Percentiles rank a stretch among this genome's conserved stretches.
These are phyloP conservation scores for Diplodia seriata DNA, from an alignment of 2,329 filamentous ascomycete species.

Conservation along the genomic window DNA sequence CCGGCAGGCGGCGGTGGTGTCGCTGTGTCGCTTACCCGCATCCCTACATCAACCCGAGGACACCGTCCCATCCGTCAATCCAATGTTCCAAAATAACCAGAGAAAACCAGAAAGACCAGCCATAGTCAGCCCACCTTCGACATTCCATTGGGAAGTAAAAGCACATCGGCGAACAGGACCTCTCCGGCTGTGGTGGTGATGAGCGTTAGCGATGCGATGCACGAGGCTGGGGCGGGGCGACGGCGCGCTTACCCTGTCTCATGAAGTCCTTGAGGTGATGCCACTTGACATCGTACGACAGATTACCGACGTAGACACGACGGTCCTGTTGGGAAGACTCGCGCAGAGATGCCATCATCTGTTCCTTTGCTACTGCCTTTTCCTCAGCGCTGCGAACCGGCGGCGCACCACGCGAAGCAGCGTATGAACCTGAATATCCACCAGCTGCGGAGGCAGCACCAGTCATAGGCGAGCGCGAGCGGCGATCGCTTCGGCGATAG, in stretches of 20 bases:
- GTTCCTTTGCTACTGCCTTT: constrained; percentile 80
- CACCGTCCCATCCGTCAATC: constrained; percentile 97
- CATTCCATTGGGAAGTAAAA: constrained; percentile 99
- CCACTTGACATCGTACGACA: constrained; percentile 99
- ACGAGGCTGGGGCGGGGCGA: constrained; percentile 36
- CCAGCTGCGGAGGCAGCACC: constrained; percentile 70
- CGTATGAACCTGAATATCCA: constrained; percentile 68
- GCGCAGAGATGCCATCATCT: constrained; percentile 94
- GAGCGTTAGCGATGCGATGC: constrained; percentile 46
- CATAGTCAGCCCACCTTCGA: constrained; percentile 99
- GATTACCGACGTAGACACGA: constrained; percentile 98
- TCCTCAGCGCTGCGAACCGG: constrained; percentile 77
- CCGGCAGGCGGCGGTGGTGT: neutral
- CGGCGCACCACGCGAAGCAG: constrained; percentile 57
- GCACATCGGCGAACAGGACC: constrained; percentile 98
- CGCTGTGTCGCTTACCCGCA: constrained; percentile 80
- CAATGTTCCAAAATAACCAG: constrained; percentile 78
- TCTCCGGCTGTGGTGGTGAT: constrained; percentile 77
- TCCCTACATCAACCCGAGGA: constrained; percentile 93
- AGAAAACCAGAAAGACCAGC: constrained; percentile 76
- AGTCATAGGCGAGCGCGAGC: constrained; percentile 86
- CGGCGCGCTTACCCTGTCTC: constrained; percentile 83
- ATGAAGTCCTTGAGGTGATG: constrained; percentile 99
- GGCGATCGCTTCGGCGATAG: constrained; percentile 54
- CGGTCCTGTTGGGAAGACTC: constrained; percentile 98